phyloP scores from a whole-genome alignment of 306 rosid species.

The Acmispon strigosus region DNA sequence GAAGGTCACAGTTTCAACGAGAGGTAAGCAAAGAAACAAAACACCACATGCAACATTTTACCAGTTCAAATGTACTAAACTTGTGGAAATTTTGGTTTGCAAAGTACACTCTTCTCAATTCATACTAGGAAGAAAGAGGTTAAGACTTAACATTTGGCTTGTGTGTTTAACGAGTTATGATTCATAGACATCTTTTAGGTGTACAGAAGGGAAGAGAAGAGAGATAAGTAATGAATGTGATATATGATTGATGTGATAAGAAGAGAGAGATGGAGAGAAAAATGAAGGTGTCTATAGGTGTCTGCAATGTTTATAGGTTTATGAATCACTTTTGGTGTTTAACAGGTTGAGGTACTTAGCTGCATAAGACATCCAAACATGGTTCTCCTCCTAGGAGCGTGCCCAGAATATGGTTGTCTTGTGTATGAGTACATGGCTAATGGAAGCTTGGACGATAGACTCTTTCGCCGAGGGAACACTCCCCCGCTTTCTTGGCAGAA shows the following conservation, averaged over 20 bases:
- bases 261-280: too few species aligned
- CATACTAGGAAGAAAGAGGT: not conserved
- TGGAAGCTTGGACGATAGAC: conserved; percentile 39
- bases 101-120: too few species aligned
- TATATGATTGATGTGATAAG: too few species aligned
- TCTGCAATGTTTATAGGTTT: too few species aligned
- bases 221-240: too few species aligned
- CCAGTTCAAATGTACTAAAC: not conserved
- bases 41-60: not conserved
- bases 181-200: too few species aligned
- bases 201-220: too few species aligned
- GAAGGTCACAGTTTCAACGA: conserved; percentile 84
- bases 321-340: too few species aligned
- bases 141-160: not conserved
- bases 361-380: conserved; percentile 46
- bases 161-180: too few species aligned
- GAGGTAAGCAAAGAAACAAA: conserved; percentile 49
- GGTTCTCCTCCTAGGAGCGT: conserved; percentile 45
- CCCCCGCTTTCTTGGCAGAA: conserved; percentile 33
- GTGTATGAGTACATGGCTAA: conserved; percentile 33
- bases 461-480: conserved; percentile 19
- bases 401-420: conserved; percentile 43
- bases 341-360: conserved; percentile 38
- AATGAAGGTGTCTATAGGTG: too few species aligned
- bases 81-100: not conserved